Base-by-base conservation (phyloP, 2,329 filamentous ascomycete species). In the Penicillium sp. region DNA sequence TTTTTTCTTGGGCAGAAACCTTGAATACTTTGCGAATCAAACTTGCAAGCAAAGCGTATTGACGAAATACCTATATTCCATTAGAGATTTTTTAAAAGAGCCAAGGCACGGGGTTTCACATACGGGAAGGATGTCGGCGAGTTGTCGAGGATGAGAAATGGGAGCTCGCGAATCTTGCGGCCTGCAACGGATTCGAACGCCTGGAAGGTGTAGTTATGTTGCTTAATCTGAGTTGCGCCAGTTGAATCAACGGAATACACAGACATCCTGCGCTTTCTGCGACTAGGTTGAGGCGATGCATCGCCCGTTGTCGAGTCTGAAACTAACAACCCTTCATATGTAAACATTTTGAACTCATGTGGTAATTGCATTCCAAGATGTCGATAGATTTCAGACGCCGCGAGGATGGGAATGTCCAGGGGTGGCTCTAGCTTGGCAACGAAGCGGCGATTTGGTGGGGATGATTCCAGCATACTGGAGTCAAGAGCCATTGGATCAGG, bases 91-190 rank as follows among this genome's bases (percentile, higher is more conserved):
- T 13, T 42, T 26, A 1, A 33, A 19, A 27, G 13, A 25, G 13
- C 26, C 13, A 37, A 16, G 26, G 11, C 5, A 14, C 21, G 8
- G 19, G 27, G 31, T 8, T 16, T 48, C 27, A 64, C 71, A 54
- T 66, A 78, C 72, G 26, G 78, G 78, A 56, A 80, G 63, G 31
- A 77, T 72, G 49, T 77, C 74, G 29, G 76, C 72, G 42, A 79
- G 64, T 63, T 80, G 77, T 37, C 76, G 74, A 16, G 78, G 78
- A 64, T 80, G 78, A 11, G 72, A 75, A 80, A 79, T 3, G 74
- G 75, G 23, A 80, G 66, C 23, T 78, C 74, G 52, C 66, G 72
- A 37, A 79, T 69, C 16, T 72, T 76, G 35, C 73, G 71, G 25
- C 75, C 75, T 16, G 74, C 69, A 42, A 74, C 70, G 37, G 74